Base-by-base conservation (phyloP, 345 rosid genomes). In the Arabidopsis thaliana region DNA sequence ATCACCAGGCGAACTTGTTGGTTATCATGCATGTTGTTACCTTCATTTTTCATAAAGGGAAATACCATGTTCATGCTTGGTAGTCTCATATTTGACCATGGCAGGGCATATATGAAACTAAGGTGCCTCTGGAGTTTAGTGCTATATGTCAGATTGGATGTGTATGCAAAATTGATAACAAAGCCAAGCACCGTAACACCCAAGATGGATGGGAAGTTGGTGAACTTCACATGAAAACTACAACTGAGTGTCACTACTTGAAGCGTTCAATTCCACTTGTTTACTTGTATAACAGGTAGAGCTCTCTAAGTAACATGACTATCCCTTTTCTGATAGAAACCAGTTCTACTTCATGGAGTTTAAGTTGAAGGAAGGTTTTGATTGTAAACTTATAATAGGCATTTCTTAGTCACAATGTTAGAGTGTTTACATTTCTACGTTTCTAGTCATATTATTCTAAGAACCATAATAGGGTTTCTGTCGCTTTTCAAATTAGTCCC, bases 61-160 rank as follows among this genome's bases (percentile, higher is more conserved):
- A 41, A 34, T 59, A 14, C 34, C 44, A 42, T 66, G 25, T 41
- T 72, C 59, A 57, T 51, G 42, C 57, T 72, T 59, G 50, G 50
- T 71, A 66, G 34, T 60, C 58, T 65, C 51, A 60, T 36, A 44
- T 62, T 60, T 63, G 74, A 16, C 11, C 79, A 82, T 79, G 75
- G 77, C 86, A 89, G 98, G 98, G 98, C 37, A 87, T 94, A 75
- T 94, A 94, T 73, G 95, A 91, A 80, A 83, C 91, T 30, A 88
- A 87, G 80, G 84, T 91, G 79, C 91, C 97, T 60, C 65, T 82
- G 79, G 96, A 86, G 72, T 94, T 87, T 72, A 86, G 82, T 74
- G 90, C 95, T 64, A 83, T 94, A 66, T 86, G 91, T 72, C 93
- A 90, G 80, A 86, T 94, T 67, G 98, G 97, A 53, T 90, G 98